Evolutionary conservation across 2,329 filamentous ascomycete species (phyloP).

Genomic region (Fusarium abutilonis): DNA sequence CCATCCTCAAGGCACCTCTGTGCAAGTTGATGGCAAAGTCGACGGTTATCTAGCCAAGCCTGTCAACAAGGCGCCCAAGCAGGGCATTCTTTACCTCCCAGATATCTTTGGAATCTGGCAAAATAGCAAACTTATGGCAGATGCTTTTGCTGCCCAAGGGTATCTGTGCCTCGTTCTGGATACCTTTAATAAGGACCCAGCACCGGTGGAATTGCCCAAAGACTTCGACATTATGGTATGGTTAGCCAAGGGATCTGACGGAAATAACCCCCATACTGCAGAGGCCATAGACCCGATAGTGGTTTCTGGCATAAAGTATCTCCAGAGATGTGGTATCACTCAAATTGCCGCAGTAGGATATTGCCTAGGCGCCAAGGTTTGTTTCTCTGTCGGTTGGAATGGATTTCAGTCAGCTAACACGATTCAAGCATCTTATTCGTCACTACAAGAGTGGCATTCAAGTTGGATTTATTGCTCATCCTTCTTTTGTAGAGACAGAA

Average conservation of each 20-base stretch:
- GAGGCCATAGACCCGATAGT: constrained; percentile 47
- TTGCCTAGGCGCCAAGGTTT: constrained; percentile 78
- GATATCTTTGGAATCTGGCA: constrained; percentile 64
- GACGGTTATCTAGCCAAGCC: constrained; percentile 9
- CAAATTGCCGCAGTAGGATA: constrained; percentile 74
- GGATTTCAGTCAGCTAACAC: background rate
- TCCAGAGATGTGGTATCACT: constrained; percentile 65
- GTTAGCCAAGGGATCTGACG: constrained; percentile 53
- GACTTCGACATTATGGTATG: constrained; percentile 46
- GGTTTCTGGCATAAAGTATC: constrained; percentile 56
- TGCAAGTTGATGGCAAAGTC: constrained; percentile 2
- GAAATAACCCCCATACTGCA: constrained; percentile 54
- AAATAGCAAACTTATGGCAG: constrained; percentile 52
- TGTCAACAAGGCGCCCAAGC: background rate
- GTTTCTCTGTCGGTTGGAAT: fast-evolving
- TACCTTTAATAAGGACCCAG: constrained; percentile 48
- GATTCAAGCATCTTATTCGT: constrained; percentile 68
- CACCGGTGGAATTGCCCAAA: constrained; percentile 57
- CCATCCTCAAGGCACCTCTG: background rate
- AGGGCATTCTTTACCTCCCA: constrained; percentile 57
- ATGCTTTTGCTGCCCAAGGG: constrained; percentile 49
- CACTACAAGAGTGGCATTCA: constrained; percentile 71
- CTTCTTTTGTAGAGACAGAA: constrained; percentile 75
- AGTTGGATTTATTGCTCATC: constrained; percentile 79
- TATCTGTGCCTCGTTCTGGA: constrained; percentile 49